These are phyloP conservation scores for Cutaneotrichosporon spelunceum DNA, from an alignment of 1,284 basidiomycete species.

Conservation along the genomic window DNA sequence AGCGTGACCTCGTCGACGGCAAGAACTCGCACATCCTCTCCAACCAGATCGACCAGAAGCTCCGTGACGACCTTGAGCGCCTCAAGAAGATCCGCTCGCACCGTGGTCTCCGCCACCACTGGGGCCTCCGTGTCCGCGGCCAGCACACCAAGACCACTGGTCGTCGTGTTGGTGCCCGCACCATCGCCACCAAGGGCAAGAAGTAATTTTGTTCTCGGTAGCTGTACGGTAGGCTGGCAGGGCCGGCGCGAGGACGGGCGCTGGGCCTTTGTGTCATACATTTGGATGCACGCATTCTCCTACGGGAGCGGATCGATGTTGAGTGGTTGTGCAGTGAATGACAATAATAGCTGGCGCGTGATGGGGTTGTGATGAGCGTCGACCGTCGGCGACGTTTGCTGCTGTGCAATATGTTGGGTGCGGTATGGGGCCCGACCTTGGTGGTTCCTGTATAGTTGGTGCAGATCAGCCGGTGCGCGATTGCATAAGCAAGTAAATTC, in stretches of 20 bases:
- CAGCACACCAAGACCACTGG: slow-evolving; percentile 96
- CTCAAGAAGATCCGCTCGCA: slow-evolving; percentile 99
- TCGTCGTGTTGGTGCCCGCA: slow-evolving; percentile 30
- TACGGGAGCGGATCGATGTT: neutral
- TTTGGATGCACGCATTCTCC: slow-evolving; percentile 22
- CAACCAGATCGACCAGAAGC: slow-evolving; percentile 96
- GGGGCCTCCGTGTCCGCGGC: slow-evolving; percentile 91
- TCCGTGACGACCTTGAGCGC: slow-evolving; percentile 97
- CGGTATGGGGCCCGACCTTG: too few species aligned
- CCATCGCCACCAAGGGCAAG: slow-evolving; percentile 28
- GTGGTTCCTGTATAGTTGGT: too few species aligned
- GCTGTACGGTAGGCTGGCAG: slow-evolving; percentile 9
- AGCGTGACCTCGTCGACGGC: slow-evolving; percentile 96
- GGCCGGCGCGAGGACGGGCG: slow-evolving; percentile 8
- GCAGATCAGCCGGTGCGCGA: too few species aligned
- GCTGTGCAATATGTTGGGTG: too few species aligned
- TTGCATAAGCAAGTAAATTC: too few species aligned
- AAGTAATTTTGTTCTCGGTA: slow-evolving; percentile 25
- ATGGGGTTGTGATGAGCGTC: neutral
- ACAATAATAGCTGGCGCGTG: neutral
- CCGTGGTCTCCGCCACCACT: slow-evolving; percentile 96
- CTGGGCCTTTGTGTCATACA: slow-evolving; percentile 15
- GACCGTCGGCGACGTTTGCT: neutral
- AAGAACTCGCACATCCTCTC: slow-evolving; percentile 96
- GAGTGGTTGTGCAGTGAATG: neutral